Percentiles rank a stretch among this genome's conserved stretches.
Evolutionary conservation across 2,329 filamentous ascomycete species (phyloP).

Genomic region (Elsinoe arachidis): DNA sequence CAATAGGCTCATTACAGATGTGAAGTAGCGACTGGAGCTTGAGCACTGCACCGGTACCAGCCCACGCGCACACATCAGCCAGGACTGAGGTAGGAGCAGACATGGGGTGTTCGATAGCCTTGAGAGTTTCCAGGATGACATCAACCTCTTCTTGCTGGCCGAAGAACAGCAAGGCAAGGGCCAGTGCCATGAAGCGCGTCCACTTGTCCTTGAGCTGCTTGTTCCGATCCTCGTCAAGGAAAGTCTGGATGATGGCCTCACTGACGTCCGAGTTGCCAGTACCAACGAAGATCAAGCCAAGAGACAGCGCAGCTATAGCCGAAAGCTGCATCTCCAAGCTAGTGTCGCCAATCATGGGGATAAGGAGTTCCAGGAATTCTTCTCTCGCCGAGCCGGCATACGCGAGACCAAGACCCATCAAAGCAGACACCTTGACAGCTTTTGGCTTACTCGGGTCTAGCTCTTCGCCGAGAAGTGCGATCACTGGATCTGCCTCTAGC

Average conservation of each 20-base stretch:
- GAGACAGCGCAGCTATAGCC: conserved; percentile 86
- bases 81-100: conserved; percentile 91
- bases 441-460: conserved; percentile 69
- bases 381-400: conserved; percentile 93
- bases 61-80: conserved; percentile 95
- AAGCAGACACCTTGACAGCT: conserved; percentile 69
- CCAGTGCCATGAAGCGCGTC: conserved; percentile 92
- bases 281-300: conserved; percentile 86
- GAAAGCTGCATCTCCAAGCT: conserved; percentile 88
- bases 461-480: conserved; percentile 80
- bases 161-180: conserved; percentile 88
- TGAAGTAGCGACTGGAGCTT: conserved; percentile 96
- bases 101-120: conserved; percentile 95
- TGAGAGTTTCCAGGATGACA: conserved; percentile 90
- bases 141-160: conserved; percentile 98
- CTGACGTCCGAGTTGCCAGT: conserved; percentile 86
- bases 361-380: conserved; percentile 71
- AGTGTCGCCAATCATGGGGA: conserved; percentile 81
- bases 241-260: conserved; percentile 81
- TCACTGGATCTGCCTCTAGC: conserved; percentile 78
- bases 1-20: conserved; percentile 95
- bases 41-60: conserved; percentile 89
- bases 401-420: conserved; percentile 91
- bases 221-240: conserved; percentile 88
- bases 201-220: conserved; percentile 94